A percentile compares a stretch with the other conserved stretches of the same genome.
phyloP scores from a whole-genome alignment of 495 filamentous ascomycete species.

The Aspergillus avenaceus region DNA sequence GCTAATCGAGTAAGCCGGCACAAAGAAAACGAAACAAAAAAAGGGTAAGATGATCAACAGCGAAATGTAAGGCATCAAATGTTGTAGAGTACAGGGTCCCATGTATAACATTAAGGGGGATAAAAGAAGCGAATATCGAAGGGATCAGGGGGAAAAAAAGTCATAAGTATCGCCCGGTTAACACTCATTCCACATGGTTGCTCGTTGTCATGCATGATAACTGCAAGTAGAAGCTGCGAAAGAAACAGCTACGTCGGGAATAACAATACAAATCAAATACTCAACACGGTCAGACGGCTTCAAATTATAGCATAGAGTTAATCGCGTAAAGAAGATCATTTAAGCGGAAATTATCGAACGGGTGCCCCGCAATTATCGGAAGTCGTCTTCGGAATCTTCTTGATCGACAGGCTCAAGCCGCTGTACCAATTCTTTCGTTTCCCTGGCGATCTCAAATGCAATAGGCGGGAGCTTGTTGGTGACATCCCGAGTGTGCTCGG shows the following conservation, averaged over 20 bases:
- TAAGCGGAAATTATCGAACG: too few species aligned
- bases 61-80: slow-evolving; percentile 10
- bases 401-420: slow-evolving; percentile 34
- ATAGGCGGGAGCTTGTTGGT: slow-evolving; percentile 73
- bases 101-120: slow-evolving; percentile 2
- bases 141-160: slow-evolving; percentile 6
- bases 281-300: not conserved
- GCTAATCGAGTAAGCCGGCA: slow-evolving; percentile 18
- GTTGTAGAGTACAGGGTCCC: not conserved
- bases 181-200: slow-evolving; percentile 42
- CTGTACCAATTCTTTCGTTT: slow-evolving; percentile 71
- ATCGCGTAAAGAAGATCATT: not conserved
- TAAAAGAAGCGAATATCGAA: too few species aligned
- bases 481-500: slow-evolving; percentile 57
- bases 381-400: slow-evolving; percentile 36
- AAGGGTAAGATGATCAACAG: slow-evolving; percentile 9
- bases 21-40: slow-evolving; percentile 8
- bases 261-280: slow-evolving; percentile 9
- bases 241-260: slow-evolving; percentile 4
- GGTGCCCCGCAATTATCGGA: slow-evolving; percentile 25
- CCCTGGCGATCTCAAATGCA: slow-evolving; percentile 81
- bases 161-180: slow-evolving; percentile 30
- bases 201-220: slow-evolving; percentile 39
- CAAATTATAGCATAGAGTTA: not conserved
- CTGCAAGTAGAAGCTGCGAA: slow-evolving; percentile 19